A percentile compares a stretch with the other conserved stretches of the same genome.
Conservation (phyloP, 495 filamentous ascomycete genomes). For the Penicillium herquei region DNA sequence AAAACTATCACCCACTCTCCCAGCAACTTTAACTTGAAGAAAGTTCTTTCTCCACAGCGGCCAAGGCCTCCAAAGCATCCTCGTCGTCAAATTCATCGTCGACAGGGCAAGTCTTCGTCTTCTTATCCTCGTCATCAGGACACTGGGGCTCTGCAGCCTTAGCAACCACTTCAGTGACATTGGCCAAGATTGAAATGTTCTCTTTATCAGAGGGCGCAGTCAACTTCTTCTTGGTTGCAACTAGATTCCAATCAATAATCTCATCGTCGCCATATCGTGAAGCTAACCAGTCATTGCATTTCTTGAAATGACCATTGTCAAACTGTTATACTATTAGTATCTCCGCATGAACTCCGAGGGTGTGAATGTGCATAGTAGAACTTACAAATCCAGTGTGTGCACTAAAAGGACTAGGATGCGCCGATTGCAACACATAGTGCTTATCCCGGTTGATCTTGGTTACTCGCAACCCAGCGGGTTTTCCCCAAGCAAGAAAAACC, state of each 20-base stretch:
- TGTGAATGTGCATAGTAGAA: slow-evolving; percentile 1
- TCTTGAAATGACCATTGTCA: slow-evolving; percentile 80
- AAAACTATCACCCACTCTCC: too few relatives aligned
- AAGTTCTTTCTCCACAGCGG: slow-evolving; percentile 24
- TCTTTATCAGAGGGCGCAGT: slow-evolving; percentile 21
- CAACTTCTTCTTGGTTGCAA: slow-evolving; percentile 25
- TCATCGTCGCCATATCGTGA: slow-evolving; percentile 71
- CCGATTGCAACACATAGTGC: slow-evolving; percentile 78
- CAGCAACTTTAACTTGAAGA: background rate
- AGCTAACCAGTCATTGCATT: slow-evolving; percentile 86
- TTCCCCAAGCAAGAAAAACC: slow-evolving; percentile 94
- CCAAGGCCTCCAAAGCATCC: slow-evolving; percentile 43
- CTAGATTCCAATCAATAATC: slow-evolving; percentile 85
- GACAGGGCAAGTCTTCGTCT: slow-evolving; percentile 1
- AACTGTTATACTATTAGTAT: slow-evolving; percentile 47
- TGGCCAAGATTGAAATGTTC: slow-evolving; percentile 11
- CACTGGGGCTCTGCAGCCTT: background rate
- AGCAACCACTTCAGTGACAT: slow-evolving; percentile 2
- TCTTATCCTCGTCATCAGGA: slow-evolving; percentile 7
- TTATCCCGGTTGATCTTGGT: slow-evolving; percentile 62
- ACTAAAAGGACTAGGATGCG: slow-evolving; percentile 89
- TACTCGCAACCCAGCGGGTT: slow-evolving; percentile 72
- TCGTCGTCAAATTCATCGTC: slow-evolving; percentile 31
- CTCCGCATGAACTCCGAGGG: background rate
- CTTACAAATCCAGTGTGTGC: slow-evolving; percentile 70